Evolutionary conservation across 345 rosid genomes (phyloP).

Genomic region (Salix koriyanagi): DNA sequence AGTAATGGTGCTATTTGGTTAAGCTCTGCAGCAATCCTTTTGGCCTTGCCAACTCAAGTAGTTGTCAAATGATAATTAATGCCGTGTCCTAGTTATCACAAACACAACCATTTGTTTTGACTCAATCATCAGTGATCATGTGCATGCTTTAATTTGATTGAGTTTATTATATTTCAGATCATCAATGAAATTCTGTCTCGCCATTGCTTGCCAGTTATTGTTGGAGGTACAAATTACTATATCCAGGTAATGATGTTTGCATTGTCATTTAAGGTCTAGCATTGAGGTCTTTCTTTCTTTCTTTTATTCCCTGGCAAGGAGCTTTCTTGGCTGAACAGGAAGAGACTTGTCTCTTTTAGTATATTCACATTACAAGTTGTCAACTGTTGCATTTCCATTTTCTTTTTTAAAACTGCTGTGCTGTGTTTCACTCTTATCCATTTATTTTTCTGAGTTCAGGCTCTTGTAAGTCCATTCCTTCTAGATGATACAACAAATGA

Average conservation of each 20-base stretch:
- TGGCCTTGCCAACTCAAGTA: no score
- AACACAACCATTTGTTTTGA: no score
- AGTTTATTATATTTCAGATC: constrained; percentile 44
- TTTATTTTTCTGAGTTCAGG: constrained; percentile 36
- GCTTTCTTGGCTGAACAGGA: not conserved
- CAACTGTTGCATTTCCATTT: not conserved
- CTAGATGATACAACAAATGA: constrained; percentile 55
- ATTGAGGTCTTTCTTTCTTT: not conserved
- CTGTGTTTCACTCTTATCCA: not conserved
- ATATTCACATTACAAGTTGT: not conserved
- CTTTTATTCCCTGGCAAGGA: not conserved
- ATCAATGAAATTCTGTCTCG: constrained; percentile 69
- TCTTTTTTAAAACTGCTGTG: not conserved
- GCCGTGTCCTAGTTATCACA: no score
- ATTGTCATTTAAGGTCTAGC: not conserved
- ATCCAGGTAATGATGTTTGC: constrained; percentile 56
- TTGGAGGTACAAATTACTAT: constrained; percentile 91
- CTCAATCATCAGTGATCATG: not conserved
- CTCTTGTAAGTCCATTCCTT: constrained; percentile 80
- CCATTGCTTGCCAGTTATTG: constrained; percentile 66
- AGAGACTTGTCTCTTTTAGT: not conserved
- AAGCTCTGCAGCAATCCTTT: no score
- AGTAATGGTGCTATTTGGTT: no score
- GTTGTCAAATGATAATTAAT: no score
- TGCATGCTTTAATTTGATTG: constrained; percentile 7